phyloP scores from a whole-genome alignment of 139 green algal genomes.

The Micractinium conductrix region DNA sequence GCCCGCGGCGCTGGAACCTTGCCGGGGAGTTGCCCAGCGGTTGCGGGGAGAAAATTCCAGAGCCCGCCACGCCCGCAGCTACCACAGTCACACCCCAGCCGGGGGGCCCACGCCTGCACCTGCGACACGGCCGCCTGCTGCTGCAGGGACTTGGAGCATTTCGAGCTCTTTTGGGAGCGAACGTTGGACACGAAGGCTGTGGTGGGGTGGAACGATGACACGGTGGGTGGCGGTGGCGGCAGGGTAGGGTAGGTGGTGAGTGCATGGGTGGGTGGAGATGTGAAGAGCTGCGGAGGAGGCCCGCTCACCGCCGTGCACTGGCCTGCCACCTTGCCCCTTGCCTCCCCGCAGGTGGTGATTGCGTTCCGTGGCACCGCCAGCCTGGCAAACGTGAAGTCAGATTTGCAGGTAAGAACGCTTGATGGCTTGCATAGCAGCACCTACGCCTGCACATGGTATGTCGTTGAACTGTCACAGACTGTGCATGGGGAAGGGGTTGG shows the following conservation, averaged over 20 bases:
- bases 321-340: not conserved
- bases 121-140: no score
- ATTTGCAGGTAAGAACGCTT: slow-evolving; percentile 35
- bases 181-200: slow-evolving; percentile 44
- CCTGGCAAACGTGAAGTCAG: slow-evolving; percentile 36
- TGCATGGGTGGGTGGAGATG: no score
- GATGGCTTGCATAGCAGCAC: not conserved
- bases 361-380: slow-evolving; percentile 46
- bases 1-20: no score
- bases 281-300: no score
- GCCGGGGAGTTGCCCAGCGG: no score
- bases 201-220: slow-evolving; percentile 46
- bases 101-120: no score
- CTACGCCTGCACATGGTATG: not conserved
- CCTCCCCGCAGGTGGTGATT: slow-evolving; percentile 27
- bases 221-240: not conserved
- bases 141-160: slow-evolving; percentile 43
- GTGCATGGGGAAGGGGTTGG: no score
- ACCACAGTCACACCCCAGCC: no score
- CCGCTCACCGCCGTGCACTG: no score
- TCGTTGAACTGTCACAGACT: not conserved
- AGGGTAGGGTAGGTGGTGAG: not conserved
- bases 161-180: slow-evolving; percentile 56
- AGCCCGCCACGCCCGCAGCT: no score
- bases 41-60: no score